These are phyloP conservation scores for Petrea volubilis DNA, from an alignment of 257 asterid genomes.

Conservation along the genomic window DNA sequence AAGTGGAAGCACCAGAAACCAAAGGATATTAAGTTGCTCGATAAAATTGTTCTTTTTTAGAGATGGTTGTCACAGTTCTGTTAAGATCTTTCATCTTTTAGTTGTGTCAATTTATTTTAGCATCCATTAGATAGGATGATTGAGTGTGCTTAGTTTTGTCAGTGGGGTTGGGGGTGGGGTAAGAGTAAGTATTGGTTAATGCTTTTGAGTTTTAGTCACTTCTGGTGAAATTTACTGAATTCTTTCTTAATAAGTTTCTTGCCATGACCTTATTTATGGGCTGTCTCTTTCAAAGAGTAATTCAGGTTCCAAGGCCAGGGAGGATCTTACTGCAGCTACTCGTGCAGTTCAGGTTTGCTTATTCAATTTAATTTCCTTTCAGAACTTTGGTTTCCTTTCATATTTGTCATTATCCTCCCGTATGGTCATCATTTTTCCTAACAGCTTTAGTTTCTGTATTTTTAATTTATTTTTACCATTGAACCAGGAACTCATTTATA, in stretches of 20 bases:
- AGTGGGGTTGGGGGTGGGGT: no score
- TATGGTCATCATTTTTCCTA: not conserved
- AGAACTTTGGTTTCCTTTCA: constrained; percentile 13
- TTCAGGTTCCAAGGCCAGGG: constrained; percentile 96
- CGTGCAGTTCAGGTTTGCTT: constrained; percentile 82
- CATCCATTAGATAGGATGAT: not conserved
- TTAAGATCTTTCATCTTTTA: not conserved
- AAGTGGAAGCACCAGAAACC: no score
- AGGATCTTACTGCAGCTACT: constrained; percentile 98
- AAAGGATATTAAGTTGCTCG: no score
- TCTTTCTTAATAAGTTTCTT: not conserved
- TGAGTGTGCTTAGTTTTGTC: not conserved
- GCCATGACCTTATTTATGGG: constrained; percentile 16
- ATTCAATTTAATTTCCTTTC: not conserved
- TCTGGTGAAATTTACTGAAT: not conserved
- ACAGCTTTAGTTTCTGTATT: constrained; percentile 7
- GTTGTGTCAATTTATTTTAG: not conserved
- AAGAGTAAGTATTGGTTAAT: not conserved
- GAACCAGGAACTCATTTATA: constrained; percentile 89
- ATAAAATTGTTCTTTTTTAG: no score
- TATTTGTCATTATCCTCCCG: constrained; percentile 2
- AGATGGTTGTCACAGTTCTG: no score
- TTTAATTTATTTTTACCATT: constrained; percentile 22
- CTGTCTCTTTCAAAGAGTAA: constrained; percentile 61
- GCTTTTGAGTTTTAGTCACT: not conserved